Evolutionary conservation across 1,284 basidiomycete genomes (phyloP), one percentile per base, ranked within the genome.

Genomic region (Athelia sp.): DNA sequence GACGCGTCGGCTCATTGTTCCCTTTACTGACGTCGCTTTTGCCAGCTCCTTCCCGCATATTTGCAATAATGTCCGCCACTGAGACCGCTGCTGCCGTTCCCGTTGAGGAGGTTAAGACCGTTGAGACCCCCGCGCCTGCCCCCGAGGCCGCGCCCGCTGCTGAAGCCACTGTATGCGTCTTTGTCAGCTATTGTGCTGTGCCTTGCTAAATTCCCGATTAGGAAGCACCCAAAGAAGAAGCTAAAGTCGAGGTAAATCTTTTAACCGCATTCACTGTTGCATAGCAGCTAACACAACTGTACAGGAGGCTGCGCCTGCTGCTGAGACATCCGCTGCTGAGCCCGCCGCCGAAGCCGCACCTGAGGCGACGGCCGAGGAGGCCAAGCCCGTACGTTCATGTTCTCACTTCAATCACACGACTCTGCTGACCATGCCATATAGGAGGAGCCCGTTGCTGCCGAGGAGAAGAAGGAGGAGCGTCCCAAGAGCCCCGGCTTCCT

Each of bases 51-150:
- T 72, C 73, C 48, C 48, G 61, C 71, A 69, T 71, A 68, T 69
- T 65, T 75, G 72, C 74, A 71, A 79, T 89, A 87, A 90, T 90
- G 87, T 90, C 89, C 75, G 78, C 84, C 65, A 64, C 80, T 62
- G 83, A 82, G 67, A 69, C 71, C 63, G 63, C 73, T 64, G 70
- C 70, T 67, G 71, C 68, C 59, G 68, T 58, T 53, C 60, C 65
- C 66, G 62, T 65, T 54, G 80, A 82, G 69, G 82, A 84, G 64
- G 70, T 72, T 48, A 78, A 77, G 68, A 65, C 68, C 58, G 62
- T 58, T 52, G 82, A 82, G 67, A 57, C 69, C 46, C 58, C 72
- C 54, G 65, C 61, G 23, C 62, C 68, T 48, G 67, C 60, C 31
- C 50, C 58, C 34, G 79, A 76, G 57, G 59, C 66, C 35, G 56